Evolutionary conservation across 768 basidiomycete species (phyloP), one percentile per base, ranked within the genome.

Genomic region (Tylopilus cervinicoccineus): DNA sequence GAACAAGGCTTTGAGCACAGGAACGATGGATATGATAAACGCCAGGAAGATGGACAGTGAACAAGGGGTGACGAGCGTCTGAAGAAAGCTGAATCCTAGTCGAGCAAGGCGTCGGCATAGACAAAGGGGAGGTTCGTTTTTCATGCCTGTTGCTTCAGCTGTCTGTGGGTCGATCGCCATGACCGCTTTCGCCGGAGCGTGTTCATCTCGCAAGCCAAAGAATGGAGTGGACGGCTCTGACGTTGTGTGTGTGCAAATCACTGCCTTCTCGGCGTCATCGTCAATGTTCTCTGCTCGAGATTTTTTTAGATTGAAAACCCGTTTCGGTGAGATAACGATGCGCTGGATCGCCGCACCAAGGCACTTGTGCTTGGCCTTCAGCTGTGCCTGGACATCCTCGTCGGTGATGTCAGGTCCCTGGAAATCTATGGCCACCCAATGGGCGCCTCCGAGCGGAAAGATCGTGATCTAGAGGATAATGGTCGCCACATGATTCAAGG

Each of bases 361-460:
- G 19, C 46, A 52, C 27, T 53, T 62, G 7, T 77, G 72, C 47
- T 69, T 73, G 9, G 52, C 53, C 12, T 64, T 69, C 47, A 79
- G 69, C 5, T 64, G 65, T 38, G 78, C 75, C 38, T 70, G 70
- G 5, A 85, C 70, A 45, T 81, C 78, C 41, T 81, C 78, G 9
- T 75, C 67, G 45, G 79, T 74, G 3, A 84, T 67, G 45, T 86
- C 84, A 0, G 82, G 80, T 0, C 84, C 84, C 13, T 68, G 69
- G 52, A 77, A 88, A 60, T 90, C 87, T 70, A 76, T 76, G n/a
- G 72, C 70, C 22, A 88, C 67, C 54, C 76, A 70, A 3, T 70
- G 72, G 50, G 74, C 70, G 3, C 75, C 82, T 14, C 86, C 85
- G 28, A 79, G 58, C 0, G 85, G 79, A 58, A 87, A 88, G 13